phyloP scores from a whole-genome alignment of 129 eudicot species.

The Centrapalus pauciflorus region DNA sequence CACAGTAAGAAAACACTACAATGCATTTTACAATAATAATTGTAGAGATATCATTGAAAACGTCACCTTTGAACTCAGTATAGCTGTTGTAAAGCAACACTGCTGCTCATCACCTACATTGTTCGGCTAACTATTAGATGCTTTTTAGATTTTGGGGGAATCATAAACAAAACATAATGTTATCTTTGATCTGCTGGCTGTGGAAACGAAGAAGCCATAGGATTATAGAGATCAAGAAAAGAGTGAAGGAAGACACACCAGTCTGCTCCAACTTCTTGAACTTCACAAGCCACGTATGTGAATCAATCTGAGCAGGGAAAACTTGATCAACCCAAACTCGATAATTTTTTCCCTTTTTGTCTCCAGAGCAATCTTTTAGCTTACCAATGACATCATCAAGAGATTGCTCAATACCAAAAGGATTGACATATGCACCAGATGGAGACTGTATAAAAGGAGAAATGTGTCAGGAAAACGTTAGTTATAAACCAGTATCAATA shows the following conservation, averaged over 20 bases:
- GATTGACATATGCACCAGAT: constrained; percentile 47
- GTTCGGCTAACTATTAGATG: neutral
- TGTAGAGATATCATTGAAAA: neutral
- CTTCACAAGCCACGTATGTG: constrained; percentile 66
- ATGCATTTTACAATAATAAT: neutral
- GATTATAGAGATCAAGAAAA: neutral
- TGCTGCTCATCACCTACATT: constrained; percentile 58
- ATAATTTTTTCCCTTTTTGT: constrained; percentile 56
- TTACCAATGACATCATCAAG: constrained; percentile 48
- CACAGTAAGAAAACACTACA: neutral
- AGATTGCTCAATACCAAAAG: constrained; percentile 57
- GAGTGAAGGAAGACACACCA: constrained; percentile 37
- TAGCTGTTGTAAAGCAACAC: constrained; percentile 55
- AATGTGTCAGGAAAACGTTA: too few species aligned
- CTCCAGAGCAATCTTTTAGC: constrained; percentile 48
- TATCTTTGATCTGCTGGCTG: neutral
- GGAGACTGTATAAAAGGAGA: constrained; percentile 38
- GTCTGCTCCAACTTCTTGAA: constrained; percentile 74
- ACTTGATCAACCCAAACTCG: constrained; percentile 90
- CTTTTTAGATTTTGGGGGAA: neutral
- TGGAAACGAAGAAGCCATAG: neutral
- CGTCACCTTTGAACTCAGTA: constrained; percentile 64
- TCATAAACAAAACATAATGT: neutral
- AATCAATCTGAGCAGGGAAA: constrained; percentile 46
- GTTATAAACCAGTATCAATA: too few species aligned